These are phyloP conservation scores for Artemisia tridentata DNA, from an alignment of 129 eudicot species.

Conservation along the genomic window DNA sequence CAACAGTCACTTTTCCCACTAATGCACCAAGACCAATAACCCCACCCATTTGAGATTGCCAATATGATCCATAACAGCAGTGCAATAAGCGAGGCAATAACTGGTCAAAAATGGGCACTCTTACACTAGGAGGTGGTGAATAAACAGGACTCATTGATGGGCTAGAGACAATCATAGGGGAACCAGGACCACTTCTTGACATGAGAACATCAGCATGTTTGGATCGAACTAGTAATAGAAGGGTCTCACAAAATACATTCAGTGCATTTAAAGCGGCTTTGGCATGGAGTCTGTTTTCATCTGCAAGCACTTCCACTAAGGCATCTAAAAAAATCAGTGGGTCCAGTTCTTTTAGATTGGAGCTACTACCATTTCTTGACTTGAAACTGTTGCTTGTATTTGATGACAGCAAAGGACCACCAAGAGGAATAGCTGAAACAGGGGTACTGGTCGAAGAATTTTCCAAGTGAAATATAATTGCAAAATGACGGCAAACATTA, in stretches of 20 bases:
- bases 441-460: slow-evolving; percentile 47
- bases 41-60: slow-evolving; percentile 99
- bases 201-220: slow-evolving; percentile 66
- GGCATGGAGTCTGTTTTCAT: slow-evolving; percentile 84
- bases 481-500: slow-evolving; percentile 91
- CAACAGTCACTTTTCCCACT: slow-evolving; percentile 97
- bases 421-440: slow-evolving; percentile 48
- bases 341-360: slow-evolving; percentile 84
- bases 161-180: slow-evolving; percentile 99
- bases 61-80: slow-evolving; percentile 87
- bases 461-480: slow-evolving; percentile 82
- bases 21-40: slow-evolving; percentile 94
- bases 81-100: slow-evolving; percentile 90
- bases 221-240: slow-evolving; percentile 77
- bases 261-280: slow-evolving; percentile 85
- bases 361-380: slow-evolving; percentile 47
- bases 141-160: slow-evolving; percentile 96
- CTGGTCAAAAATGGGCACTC: slow-evolving; percentile 90
- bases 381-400: slow-evolving; percentile 42
- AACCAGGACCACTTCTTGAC: slow-evolving; percentile 89
- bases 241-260: slow-evolving; percentile 74
- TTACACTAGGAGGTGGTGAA: slow-evolving; percentile 97
- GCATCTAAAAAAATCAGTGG: slow-evolving; percentile 94
- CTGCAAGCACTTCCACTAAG: slow-evolving; percentile 83
- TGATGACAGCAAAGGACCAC: slow-evolving; percentile 63